Percentiles rank a stretch among this genome's conserved stretches.
phyloP scores from a whole-genome alignment of 2,329 filamentous ascomycete species.

The Beauveria scarabaeidicola region DNA sequence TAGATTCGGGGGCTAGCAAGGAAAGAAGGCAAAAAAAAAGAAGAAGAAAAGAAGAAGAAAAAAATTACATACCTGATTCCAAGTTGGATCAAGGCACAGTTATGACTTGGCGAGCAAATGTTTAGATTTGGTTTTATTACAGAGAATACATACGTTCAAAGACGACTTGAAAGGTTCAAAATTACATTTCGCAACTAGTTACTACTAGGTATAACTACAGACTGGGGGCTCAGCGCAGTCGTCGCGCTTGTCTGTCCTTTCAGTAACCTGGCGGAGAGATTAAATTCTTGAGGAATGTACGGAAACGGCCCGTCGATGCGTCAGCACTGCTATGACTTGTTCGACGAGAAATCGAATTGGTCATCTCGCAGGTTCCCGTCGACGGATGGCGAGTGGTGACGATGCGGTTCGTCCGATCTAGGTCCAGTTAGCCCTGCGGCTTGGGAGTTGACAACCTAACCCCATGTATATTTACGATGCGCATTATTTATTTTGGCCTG shows the following conservation, averaged over 20 bases:
- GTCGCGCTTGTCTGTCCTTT: not conserved
- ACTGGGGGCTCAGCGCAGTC: not conserved
- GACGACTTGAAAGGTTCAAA: no score
- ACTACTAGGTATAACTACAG: no score
- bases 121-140: no score
- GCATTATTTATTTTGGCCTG: conserved; percentile 11
- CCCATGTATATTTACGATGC: conserved; percentile 4
- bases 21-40: not conserved
- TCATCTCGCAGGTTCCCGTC: conserved; percentile 10
- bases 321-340: conserved; percentile 11
- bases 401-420: conserved; percentile 12
- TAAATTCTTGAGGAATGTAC: conserved; percentile 12
- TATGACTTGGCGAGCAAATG: not conserved
- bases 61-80: not conserved
- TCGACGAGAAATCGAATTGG: conserved; percentile 12
- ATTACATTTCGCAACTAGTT: no score
- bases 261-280: conserved; percentile 11
- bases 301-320: conserved; percentile 9
- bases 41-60: not conserved
- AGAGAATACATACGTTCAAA: no score
- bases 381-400: conserved; percentile 12
- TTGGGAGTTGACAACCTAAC: not conserved
- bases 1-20: no score
- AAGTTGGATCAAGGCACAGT: not conserved
- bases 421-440: not conserved